Evolutionary conservation across 2,329 filamentous ascomycete genomes (phyloP).

Genomic region (Claviceps sp.): DNA sequence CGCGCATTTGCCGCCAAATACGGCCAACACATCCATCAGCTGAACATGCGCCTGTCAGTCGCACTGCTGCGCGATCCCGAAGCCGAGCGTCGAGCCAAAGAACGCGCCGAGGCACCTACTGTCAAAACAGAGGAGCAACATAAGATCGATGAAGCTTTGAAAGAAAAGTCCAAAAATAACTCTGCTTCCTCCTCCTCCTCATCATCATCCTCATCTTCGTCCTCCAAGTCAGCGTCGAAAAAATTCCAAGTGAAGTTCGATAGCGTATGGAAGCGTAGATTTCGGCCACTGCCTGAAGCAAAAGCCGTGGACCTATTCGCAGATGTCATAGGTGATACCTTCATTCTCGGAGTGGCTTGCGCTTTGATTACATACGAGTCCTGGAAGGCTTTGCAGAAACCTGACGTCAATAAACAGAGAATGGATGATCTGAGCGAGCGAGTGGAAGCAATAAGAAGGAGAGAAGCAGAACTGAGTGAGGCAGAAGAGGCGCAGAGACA

Average conservation of each 20-base stretch:
- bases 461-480: constrained; percentile 35
- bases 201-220: neutral
- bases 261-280: constrained; percentile 49
- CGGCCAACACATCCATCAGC: constrained; percentile 50
- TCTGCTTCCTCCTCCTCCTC: neutral
- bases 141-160: constrained; percentile 37
- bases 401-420: constrained; percentile 41
- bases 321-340: constrained; percentile 49
- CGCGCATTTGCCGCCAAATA: constrained; percentile 47
- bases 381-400: constrained; percentile 44
- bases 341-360: constrained; percentile 46
- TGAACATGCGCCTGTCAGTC: constrained; percentile 53
- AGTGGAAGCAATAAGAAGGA: constrained; percentile 35
- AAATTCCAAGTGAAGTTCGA: constrained; percentile 20
- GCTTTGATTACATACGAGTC: constrained; percentile 49
- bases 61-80: constrained; percentile 43
- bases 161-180: constrained; percentile 20
- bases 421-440: constrained; percentile 35
- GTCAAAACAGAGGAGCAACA: constrained; percentile 51
- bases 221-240: constrained; percentile 8
- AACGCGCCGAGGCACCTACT: constrained; percentile 49
- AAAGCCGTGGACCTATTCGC: constrained; percentile 56
- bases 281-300: constrained; percentile 46
- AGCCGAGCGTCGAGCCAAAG: constrained; percentile 44
- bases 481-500: constrained; percentile 31